phyloP scores from a whole-genome alignment of 768 basidiomycete genomes.

The Boletus pseudo-olivaceus region DNA sequence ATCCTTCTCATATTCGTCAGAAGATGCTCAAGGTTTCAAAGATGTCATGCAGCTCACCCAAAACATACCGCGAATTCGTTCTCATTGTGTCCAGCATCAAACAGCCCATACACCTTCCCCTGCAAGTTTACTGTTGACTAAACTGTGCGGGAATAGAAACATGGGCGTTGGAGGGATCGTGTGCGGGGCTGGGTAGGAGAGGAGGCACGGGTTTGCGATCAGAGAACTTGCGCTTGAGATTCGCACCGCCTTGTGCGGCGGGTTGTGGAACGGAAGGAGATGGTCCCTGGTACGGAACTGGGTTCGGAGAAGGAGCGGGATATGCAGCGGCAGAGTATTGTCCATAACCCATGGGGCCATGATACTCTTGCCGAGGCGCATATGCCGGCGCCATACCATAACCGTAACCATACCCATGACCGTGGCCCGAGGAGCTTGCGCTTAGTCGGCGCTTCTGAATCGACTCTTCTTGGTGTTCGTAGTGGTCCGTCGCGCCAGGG shows the following conservation, averaged over 20 bases:
- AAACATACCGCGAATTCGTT: background rate
- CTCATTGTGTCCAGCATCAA: slow-evolving; percentile 1
- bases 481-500: slow-evolving; percentile 30
- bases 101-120: background rate
- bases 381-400: slow-evolving; percentile 21
- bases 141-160: slow-evolving; percentile 23
- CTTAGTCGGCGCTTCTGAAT: slow-evolving; percentile 24
- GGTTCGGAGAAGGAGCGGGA: slow-evolving; percentile 1
- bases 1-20: background rate
- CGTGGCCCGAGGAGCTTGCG: slow-evolving; percentile 24
- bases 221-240: slow-evolving; percentile 33
- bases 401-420: slow-evolving; percentile 20
- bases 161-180: slow-evolving; percentile 23
- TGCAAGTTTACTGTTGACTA: slow-evolving; percentile 3
- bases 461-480: slow-evolving; percentile 21
- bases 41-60: slow-evolving; percentile 3
- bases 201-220: slow-evolving; percentile 34
- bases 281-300: slow-evolving; percentile 10
- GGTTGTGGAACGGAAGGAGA: slow-evolving; percentile 13
- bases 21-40: background rate
- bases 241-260: slow-evolving; percentile 25
- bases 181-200: slow-evolving; percentile 18
- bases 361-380: slow-evolving; percentile 18
- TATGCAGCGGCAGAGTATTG: slow-evolving; percentile 15
- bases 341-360: slow-evolving; percentile 19